These are phyloP conservation scores for Plasmodium knowlesi DNA, from an alignment of 169 alveolate species.

Conservation along the genomic window DNA sequence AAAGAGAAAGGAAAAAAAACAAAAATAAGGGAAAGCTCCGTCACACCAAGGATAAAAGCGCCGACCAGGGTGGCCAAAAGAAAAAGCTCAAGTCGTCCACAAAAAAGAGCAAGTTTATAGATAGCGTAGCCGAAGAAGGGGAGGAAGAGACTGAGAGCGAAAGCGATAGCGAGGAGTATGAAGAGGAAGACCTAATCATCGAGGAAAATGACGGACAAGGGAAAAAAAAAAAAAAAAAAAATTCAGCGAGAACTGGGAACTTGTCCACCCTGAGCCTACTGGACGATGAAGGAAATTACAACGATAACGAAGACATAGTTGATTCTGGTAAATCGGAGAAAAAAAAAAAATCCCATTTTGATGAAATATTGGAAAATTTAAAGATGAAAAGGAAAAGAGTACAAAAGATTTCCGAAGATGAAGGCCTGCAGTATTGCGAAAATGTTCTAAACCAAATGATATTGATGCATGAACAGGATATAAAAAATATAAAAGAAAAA, in stretches of 20 bases:
- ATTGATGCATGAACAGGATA: conserved; percentile 80
- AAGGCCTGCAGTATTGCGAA: conserved; percentile 67
- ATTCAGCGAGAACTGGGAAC: not conserved
- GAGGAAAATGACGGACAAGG: not conserved
- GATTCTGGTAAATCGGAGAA: conserved; percentile 25
- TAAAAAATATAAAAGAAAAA: conserved; percentile 81
- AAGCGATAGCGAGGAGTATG: conserved; percentile 1
- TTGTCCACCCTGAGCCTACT: not conserved
- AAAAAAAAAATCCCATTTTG: conserved; percentile 66
- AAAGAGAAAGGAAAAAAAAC: not conserved
- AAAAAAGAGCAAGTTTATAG: not conserved
- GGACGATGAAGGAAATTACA: conserved; percentile 1
- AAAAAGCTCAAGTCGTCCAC: not conserved
- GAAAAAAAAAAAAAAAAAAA: conserved; percentile 1
- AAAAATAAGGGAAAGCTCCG: not conserved
- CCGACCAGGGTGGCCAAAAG: not conserved
- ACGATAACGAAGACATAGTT: not conserved
- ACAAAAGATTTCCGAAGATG: conserved; percentile 69
- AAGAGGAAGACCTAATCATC: conserved; percentile 6
- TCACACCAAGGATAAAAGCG: not conserved
- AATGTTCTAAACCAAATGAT: conserved; percentile 78
- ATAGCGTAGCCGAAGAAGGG: conserved; percentile 4
- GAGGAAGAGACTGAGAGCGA: conserved; percentile 2
- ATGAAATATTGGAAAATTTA: conserved; percentile 72
- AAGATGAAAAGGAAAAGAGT: conserved; percentile 45